Evolutionary conservation across 1,139 yeast genomes (phyloP).

Genomic region (Zygoascus meyerae): DNA sequence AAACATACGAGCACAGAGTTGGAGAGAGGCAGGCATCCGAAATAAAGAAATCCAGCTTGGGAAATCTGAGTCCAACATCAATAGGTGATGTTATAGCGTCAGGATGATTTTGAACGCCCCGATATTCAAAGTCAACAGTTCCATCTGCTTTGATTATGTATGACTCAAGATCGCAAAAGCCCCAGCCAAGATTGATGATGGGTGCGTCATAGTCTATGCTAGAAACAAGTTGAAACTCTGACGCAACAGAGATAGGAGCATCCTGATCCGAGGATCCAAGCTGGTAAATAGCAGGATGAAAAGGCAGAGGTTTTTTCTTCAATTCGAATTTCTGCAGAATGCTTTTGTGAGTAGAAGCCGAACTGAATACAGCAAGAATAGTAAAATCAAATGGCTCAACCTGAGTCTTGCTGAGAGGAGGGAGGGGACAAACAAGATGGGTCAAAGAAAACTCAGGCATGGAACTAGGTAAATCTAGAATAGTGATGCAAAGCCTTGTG

Average conservation of each 20-base stretch:
- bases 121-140: slow-evolving; percentile 20
- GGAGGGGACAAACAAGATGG: slow-evolving; percentile 28
- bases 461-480: not conserved
- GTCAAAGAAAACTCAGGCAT: slow-evolving; percentile 18
- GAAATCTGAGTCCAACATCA: slow-evolving; percentile 56
- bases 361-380: slow-evolving; percentile 33
- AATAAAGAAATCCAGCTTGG: slow-evolving; percentile 33
- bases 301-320: slow-evolving; percentile 29
- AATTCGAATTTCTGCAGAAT: slow-evolving; percentile 25
- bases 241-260: not conserved
- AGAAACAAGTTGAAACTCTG: slow-evolving; percentile 14
- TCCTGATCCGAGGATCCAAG: slow-evolving; percentile 14
- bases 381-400: slow-evolving; percentile 36
- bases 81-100: slow-evolving; percentile 40
- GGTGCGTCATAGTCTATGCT: slow-evolving; percentile 15
- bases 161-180: slow-evolving; percentile 23
- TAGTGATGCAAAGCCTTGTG: slow-evolving; percentile 1
- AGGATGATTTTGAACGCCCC: slow-evolving; percentile 16
- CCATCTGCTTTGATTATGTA: slow-evolving; percentile 22
- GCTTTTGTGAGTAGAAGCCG: slow-evolving; percentile 16
- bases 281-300: slow-evolving; percentile 27
- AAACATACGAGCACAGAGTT: slow-evolving; percentile 35
- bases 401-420: slow-evolving; percentile 18
- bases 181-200: slow-evolving; percentile 18
- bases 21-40: slow-evolving; percentile 50